Evolutionary conservation across 345 rosid genomes (phyloP), one percentile per base, ranked within the genome.

Genomic region (Euphorbia peplus): DNA sequence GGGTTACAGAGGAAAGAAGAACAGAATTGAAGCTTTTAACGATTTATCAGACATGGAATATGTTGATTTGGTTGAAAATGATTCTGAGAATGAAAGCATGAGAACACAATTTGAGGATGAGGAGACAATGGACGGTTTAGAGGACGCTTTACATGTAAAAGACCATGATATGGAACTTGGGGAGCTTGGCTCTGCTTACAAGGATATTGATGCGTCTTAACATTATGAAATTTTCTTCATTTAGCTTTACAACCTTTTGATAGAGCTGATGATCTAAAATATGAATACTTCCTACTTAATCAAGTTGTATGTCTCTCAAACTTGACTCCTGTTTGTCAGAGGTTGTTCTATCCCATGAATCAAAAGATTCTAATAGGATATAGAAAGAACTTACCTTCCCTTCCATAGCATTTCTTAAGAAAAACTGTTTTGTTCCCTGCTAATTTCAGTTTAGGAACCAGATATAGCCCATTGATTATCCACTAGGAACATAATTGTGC

Each of bases 1-100:
- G 8, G 87, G 89, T 62, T 88, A 80, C 68, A 78, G 92, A 73
- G 92, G 93, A 61, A 85, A 78, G 77, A 88, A 82, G 78, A 83
- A 81, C 60, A 26, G 30, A 58, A 47, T 54, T 18, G 56, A 69
- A 37, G 81, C 81, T 61, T 88, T 75, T 64, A 69, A 71, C 28
- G 95, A 88, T 71, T 57, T 68, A 7, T 81, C 86, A 16, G 86
- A 88, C 14, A 70, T 80, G 80, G 95, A 90, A 71, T 80, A 79
- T 26, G 30, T 42, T 42, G 76, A 67, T 21, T 56, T 82, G 13
- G 10, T 68, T 48, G 83, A 78, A 41, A 76, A 55, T 68, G 70
- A 71, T 58, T 63, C 76, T 32, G 84, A 79, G 69, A 73, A 69
- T 70, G 83, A 80, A 55, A 59, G 28, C 50, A 63, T 83, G 16